Percentiles rank a stretch among this genome's conserved stretches.
Evolutionary conservation across 192 early-diverging fungal species (phyloP).

Genomic region (Coemansia sp.): DNA sequence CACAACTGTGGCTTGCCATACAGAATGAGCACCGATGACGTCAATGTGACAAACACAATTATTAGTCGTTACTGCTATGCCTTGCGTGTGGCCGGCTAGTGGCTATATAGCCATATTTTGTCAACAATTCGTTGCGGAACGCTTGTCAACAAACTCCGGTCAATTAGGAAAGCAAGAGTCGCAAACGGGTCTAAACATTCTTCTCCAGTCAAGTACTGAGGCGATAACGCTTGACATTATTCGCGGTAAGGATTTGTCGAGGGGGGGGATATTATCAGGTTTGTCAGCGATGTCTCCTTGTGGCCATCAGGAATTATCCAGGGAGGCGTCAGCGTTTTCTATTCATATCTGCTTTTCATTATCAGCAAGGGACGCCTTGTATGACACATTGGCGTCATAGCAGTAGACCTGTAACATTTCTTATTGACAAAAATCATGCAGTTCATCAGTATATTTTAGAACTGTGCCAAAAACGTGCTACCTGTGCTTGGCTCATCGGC

Average conservation of each 20-base stretch:
- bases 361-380: neutral
- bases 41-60: constrained; percentile 4
- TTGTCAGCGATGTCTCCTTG: neutral
- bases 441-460: constrained; percentile 9
- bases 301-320: neutral
- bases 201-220: neutral
- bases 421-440: neutral
- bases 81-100: neutral
- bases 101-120: neutral
- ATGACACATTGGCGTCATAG: neutral
- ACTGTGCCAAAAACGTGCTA: constrained; percentile 49
- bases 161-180: neutral
- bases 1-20: neutral
- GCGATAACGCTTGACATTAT: neutral
- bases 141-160: neutral
- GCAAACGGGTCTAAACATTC: neutral
- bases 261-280: neutral
- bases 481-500: constrained; percentile 42
- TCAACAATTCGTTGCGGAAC: neutral
- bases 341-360: neutral
- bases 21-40: constrained; percentile 1
- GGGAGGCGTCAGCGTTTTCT: neutral
- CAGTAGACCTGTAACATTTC: neutral
- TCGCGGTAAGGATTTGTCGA: neutral
- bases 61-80: neutral